Conservation (phyloP, 495 filamentous ascomycete genomes). For the Cladorrhinum samala region DNA sequence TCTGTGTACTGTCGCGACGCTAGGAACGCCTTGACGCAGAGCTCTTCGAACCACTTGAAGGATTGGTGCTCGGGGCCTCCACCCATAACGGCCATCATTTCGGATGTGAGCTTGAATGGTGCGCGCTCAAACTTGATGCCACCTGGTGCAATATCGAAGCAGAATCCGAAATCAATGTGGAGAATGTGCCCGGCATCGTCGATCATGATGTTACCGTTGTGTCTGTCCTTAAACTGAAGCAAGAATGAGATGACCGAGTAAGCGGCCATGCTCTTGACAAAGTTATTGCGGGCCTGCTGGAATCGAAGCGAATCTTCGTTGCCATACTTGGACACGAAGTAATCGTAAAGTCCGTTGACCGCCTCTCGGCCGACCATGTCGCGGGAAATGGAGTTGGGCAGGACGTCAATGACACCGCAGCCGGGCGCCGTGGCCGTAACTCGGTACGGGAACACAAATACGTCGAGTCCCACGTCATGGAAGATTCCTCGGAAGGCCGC, state of each 20-base stretch:
- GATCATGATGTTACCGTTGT: conserved; percentile 99
- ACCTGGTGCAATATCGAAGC: conserved; percentile 96
- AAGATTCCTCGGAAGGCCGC: conserved; percentile 95
- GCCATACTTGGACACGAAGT: conserved; percentile 95
- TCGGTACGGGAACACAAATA: conserved; percentile 94
- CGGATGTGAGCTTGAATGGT: conserved; percentile 93
- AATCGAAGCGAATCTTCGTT: conserved; percentile 89
- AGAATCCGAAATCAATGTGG: conserved; percentile 99
- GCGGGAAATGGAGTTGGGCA: conserved; percentile 94
- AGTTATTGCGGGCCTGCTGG: conserved; percentile 93
- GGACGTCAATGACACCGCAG: conserved; percentile 95
- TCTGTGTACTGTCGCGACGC: conserved; percentile 80
- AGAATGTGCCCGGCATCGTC: conserved; percentile 95
- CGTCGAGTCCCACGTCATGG: conserved; percentile 85
- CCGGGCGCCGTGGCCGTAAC: conserved; percentile 98
- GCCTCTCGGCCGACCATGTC: conserved; percentile 98
- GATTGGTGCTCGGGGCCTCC: conserved; percentile 75
- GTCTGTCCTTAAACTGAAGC: conserved; percentile 96
- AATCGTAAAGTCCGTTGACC: conserved; percentile 96
- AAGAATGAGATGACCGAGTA: conserved; percentile 98
- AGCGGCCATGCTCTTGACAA: conserved; percentile 99
- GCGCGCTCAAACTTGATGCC: conserved; percentile 96
- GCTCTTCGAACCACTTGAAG: conserved; percentile 93
- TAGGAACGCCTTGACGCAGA: conserved; percentile 92
- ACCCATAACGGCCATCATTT: conserved; percentile 99